These are phyloP conservation scores for Boletus rufocinnamomeus DNA, from an alignment of 768 basidiomycete species.

Conservation along the genomic window DNA sequence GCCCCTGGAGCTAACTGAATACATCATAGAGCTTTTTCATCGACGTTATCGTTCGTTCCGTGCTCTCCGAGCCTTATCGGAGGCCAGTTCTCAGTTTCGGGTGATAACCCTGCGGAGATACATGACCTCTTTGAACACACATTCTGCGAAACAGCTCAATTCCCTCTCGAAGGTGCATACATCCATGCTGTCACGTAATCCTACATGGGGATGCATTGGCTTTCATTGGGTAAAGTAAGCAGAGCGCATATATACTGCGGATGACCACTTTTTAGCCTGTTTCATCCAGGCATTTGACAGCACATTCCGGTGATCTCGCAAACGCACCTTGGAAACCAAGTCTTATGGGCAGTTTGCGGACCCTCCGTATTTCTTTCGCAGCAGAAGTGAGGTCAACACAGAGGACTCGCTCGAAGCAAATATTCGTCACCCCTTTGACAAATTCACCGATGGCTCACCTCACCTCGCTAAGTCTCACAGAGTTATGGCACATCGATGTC, in stretches of 20 bases:
- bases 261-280: conserved; percentile 1
- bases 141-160: conserved; percentile 21
- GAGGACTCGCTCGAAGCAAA: conserved; percentile 35
- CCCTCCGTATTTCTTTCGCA: conserved; percentile 44
- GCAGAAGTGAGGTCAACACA: conserved; percentile 49
- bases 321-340: conserved; percentile 29
- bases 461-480: conserved; percentile 50
- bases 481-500: conserved; percentile 58
- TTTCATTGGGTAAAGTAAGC: conserved; percentile 53
- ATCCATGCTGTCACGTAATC: conserved; percentile 29
- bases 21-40: conserved; percentile 30
- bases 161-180: conserved; percentile 37
- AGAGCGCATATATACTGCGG: conserved; percentile 20
- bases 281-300: conserved; percentile 23
- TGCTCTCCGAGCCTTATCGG: conserved; percentile 41
- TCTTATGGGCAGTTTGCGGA: conserved; percentile 38
- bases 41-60: conserved; percentile 29
- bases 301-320: conserved; percentile 20
- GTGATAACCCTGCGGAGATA: conserved; percentile 42
- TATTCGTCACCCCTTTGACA: conserved; percentile 35
- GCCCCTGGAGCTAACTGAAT: conserved; percentile 36
- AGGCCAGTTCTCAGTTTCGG: conserved; percentile 46
- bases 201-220: conserved; percentile 25
- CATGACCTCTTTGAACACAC: conserved; percentile 26
- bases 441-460: conserved; percentile 37